Evolutionary conservation across 2,329 filamentous ascomycete genomes (phyloP), one percentile per base, ranked within the genome.

Genomic region (Fusarium brachygibbosum): DNA sequence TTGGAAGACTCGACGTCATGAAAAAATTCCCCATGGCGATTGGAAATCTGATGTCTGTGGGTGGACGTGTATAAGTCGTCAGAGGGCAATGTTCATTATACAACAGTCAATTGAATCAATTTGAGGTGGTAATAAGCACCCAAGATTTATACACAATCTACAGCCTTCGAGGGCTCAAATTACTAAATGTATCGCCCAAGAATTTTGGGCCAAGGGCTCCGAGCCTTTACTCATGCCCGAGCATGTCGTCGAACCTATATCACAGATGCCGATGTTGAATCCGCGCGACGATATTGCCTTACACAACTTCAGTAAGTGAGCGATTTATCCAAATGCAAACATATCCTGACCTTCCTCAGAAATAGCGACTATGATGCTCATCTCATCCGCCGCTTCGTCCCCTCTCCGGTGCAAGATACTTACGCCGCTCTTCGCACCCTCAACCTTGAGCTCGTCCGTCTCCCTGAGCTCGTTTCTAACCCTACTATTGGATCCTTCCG

Each of bases 341-440:
- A 21, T 19, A 11, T 12, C 19, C 68, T 76, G 57, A 74, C 38
- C 13, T 4, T 14, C 9, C 25, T 13, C 72, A 97, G 94, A 78
- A 91, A 91, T 78, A 93, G 93, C 80, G 96, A 99, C 80, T 91
- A 94, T 57, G 93, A 97, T 68, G 94, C 96, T 17, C 93, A 93
- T 77, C 87, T 96, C 35, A 88, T 98, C 63, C 90, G 93, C 68
- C 91, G 93, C 65, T 97, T 98, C 81, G 87, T 98, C 65, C 94
- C 93, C 2, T 84, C 83, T 5, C 85, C 90, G 31, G 86, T 91
- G 14, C 90, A 90, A 75, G 90, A 97, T 79, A 91, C 93, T 71
- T 98, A 98, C 81, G 88, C 97, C 72, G 93, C 94, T 62, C 89
- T 99, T 60, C 92, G 95, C 68, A 92, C 94, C 51, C 90, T 99